Conservation (phyloP, 2,329 filamentous ascomycete species). For the Hypoxylon sp. region DNA sequence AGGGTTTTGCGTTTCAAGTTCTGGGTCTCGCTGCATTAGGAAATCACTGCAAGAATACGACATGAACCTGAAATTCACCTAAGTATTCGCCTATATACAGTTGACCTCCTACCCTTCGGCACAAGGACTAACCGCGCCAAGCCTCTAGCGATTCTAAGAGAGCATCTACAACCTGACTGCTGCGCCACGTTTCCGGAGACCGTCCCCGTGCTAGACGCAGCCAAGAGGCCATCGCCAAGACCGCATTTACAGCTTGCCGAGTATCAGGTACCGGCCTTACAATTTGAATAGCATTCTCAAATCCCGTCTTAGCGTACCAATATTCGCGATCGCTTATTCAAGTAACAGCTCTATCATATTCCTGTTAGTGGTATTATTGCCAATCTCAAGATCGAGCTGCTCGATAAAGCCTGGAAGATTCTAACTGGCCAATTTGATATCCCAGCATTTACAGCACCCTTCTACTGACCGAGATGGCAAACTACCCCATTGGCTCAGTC, state of each 20-base stretch:
- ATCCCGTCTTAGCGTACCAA: not conserved
- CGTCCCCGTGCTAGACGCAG: not conserved
- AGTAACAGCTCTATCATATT: not conserved
- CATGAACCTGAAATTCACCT: not conserved
- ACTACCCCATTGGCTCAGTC: not conserved
- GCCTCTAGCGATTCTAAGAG: not conserved
- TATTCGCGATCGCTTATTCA: not conserved
- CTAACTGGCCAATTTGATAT: not conserved
- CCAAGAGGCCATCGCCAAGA: not conserved
- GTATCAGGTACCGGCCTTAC: not conserved
- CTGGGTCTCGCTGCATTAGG: not conserved
- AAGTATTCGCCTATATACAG: not conserved
- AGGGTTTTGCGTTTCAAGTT: constrained; percentile 23
- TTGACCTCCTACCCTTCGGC: not conserved
- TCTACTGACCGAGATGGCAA: not conserved
- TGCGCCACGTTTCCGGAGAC: not conserved
- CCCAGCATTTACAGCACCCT: not conserved
- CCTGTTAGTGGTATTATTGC: not conserved
- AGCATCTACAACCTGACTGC: not conserved
- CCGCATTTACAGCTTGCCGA: not conserved
- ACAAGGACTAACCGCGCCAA: not conserved
- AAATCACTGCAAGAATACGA: not conserved
- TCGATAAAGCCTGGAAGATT: too few relatives aligned
- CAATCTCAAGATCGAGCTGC: too few relatives aligned
- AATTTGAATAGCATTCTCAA: not conserved